Evolutionary conservation across 2,329 filamentous ascomycete genomes (phyloP), one percentile per base, ranked within the genome.

Genomic region (Phaeophleospora eucalypticola): DNA sequence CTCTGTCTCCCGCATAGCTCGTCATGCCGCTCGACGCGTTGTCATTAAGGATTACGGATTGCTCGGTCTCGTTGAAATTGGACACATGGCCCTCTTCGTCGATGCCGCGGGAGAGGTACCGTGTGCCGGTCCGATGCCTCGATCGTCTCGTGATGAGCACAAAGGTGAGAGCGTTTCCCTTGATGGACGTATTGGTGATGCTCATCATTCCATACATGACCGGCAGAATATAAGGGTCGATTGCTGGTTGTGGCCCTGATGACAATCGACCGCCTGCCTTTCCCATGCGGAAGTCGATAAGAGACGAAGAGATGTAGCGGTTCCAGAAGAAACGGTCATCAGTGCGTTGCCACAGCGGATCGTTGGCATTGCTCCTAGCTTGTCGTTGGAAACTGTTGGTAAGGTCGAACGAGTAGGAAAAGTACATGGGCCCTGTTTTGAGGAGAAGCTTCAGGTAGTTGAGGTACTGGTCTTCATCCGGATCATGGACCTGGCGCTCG

Each of bases 261-360:
- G 86, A 80, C 45, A 81, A 78, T 52, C 85, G 73, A 34, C 77
- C 78, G 19, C 71, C 72, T 50, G 71, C 71, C 29, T 73, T 71
- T 2, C 80, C 80, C 24, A 76, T 80, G 51, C 91, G 83, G 65
- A 95, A 95, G 66, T 95, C 83, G 62, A 97, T 95, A 48, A 98
- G 71, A 62, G 96, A 89, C 6, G 87, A 85, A 66, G 91, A 88
- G 40, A 97, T 79, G 68, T 95, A 94, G 54, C 85, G 84, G 71
- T 98, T 98, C 89, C 91, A 98, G 76, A 96, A 98, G 76, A 98
- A 98, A 55, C 93, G 88, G 66, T 97, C 90, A 68, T 98, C 93
- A 54, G 91, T 85, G 58, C 89, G 79, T 75, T 86, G 84, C 93
- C 93, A 98, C 48, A 97, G 71, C 10, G 93, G 90, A 45, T 78